Base-by-base conservation (phyloP, 179 eudicot species). In the Carnegiea gigantea region DNA sequence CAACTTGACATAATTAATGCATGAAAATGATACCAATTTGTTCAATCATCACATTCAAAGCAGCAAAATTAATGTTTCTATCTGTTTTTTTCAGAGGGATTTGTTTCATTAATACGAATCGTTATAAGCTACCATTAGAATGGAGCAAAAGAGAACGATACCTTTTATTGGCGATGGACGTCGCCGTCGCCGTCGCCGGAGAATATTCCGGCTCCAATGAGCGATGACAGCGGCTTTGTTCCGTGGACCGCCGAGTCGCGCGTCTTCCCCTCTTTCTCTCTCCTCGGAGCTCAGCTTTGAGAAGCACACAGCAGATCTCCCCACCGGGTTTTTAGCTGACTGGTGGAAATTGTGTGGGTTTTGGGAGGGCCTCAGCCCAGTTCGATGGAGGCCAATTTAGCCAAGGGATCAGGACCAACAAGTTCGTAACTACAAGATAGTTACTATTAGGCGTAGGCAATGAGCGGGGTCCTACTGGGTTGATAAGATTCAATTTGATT, bases 121-220 rank as follows among this genome's bases (percentile, higher is more conserved):
- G 40, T 26, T 28, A 20, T 5, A 3, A 26, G 40, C 40, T 67
- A 24, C 6, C 28, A 67, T 3, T 14, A 21, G 40, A 67, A 67
- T 15, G 72, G 38, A 28, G 72, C 23, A 28, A 28, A 21, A 11
- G 17, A 43, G 9, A 9, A 9, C 23, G 11, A 74, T 44, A 74
- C 76, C 77, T 74, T 9, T 9, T 38, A 74, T 23, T 26, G n/a
- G 43, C 43, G 73, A 33, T 15, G 73, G 3, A 70, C 11, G 67
- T 26, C 0, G 67, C 13, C 24, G n/a, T n/a, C n/a, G n/a, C n/a
- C n/a, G 78, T 33, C 48, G 48, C 78, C 78, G 78, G 67, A 76
- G 28, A 51, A 54, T 76, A 33, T 76, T 76, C 67, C 78, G 78
- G 78, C 78, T 23, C 62, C 78, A 68, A 70, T 33, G 73, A 70